Base-by-base conservation (phyloP, 2,329 filamentous ascomycete species). In the Daldinia eschscholtzii region DNA sequence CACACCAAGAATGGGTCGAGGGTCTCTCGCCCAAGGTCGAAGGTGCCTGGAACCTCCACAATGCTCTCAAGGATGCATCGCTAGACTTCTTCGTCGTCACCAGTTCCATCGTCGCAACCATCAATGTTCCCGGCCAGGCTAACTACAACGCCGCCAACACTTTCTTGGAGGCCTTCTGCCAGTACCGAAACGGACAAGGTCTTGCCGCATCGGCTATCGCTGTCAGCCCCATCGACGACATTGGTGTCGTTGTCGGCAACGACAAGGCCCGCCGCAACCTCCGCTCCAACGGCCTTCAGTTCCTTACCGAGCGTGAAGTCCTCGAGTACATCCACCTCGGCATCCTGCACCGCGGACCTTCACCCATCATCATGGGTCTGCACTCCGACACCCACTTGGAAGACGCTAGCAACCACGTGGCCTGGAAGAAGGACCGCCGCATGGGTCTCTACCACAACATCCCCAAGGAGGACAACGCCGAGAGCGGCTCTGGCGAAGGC, bases 31-130 rank as follows among this genome's bases (percentile, higher is more conserved):
- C 82, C 6, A 83, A 84, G 62, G 77, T 82, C 7, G 42, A 72
- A 2, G 82, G 82, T 2, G 80, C 81, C 0, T 80, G 78, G 77
- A 83, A 84, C 61, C 69, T 84, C 0, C 79, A 83, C 59, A 60
- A 79, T 5, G 67, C 73, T 12, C 71, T 79, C 1, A 30, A 65
- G 23, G 10, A 26, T 6, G 6, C 28, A 0, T 46, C 70, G 4
- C 69, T 80, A 0, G 79, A 81, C 64, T 82, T 84, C 67, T 81
- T 83, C 70, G 64, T 83, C 15, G 42, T 79, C 20, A 75, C 74
- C 59, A 74, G 73, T 13, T 81, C 78, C 1, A 46, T 78, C 9
- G 72, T 72, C 0, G 76, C 73, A 5, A 63, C 76, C 1, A 55
- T 79, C 10, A 78, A 76, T 0, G 69, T 73, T 4, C 65, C 71